A percentile compares a stretch with the other conserved stretches of the same genome.
These are phyloP conservation scores for Cercospora berteroae DNA, from an alignment of 2,329 filamentous ascomycete genomes.

Conservation along the genomic window DNA sequence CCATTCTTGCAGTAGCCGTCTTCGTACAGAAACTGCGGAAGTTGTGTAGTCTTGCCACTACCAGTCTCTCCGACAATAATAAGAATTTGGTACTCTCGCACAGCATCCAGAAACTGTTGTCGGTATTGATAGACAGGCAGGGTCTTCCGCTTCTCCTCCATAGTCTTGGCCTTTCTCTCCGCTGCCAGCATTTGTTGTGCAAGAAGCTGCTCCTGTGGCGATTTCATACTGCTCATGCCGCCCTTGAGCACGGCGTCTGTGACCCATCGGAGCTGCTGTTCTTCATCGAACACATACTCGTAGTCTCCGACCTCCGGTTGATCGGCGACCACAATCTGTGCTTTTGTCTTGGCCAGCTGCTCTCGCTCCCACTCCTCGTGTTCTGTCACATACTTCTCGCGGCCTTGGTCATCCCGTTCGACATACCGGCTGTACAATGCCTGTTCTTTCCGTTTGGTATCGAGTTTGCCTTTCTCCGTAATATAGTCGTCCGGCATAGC, in stretches of 20 bases:
- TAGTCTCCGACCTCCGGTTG: constrained; percentile 79
- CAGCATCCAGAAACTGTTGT: constrained; percentile 79
- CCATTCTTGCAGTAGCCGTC: constrained; percentile 83
- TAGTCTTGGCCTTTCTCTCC: constrained; percentile 81
- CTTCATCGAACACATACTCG: constrained; percentile 88
- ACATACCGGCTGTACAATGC: constrained; percentile 88
- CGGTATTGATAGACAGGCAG: constrained; percentile 87
- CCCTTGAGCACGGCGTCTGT: constrained; percentile 71
- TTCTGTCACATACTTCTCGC: constrained; percentile 87
- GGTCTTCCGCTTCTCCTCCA: constrained; percentile 87
- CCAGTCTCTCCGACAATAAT: constrained; percentile 95
- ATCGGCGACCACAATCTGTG: constrained; percentile 74
- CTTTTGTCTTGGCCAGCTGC: constrained; percentile 81
- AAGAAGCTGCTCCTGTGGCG: constrained; percentile 74
- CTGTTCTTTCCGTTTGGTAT: constrained; percentile 81
- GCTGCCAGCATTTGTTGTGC: constrained; percentile 82
- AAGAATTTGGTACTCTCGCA: constrained; percentile 81
- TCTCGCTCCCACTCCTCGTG: constrained; percentile 95
- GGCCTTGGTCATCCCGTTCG: constrained; percentile 79
- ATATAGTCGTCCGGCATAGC: constrained; percentile 93
- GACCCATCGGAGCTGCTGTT: constrained; percentile 82
- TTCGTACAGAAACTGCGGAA: constrained; percentile 91
- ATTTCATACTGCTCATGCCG: constrained; percentile 64
- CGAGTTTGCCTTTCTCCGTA: constrained; percentile 86
- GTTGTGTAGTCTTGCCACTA: constrained; percentile 90